Base-by-base conservation (phyloP, 2,329 filamentous ascomycete genomes). In the Apiospora arundinis region DNA sequence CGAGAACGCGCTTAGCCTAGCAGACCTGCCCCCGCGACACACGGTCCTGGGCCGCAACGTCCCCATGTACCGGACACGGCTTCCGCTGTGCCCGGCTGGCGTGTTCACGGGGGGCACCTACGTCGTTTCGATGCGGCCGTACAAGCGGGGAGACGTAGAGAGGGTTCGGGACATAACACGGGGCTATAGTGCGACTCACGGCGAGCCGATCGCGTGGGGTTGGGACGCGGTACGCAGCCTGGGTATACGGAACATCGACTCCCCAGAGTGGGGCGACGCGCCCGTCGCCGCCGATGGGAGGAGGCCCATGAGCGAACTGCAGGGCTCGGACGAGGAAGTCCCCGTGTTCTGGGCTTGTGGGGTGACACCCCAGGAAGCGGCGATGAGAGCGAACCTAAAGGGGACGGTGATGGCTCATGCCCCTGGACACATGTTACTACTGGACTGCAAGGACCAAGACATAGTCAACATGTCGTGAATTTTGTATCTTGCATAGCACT, bases 301-400 rank as follows among this genome's bases (percentile, higher is more conserved):
- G 69, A 76, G 79, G 69, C 79, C 78, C 32, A 73, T 82, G 37
- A 73, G 79, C 16, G 77, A 80, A 37, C 70, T 78, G 1, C 74
- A 77, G 21, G 79, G 78, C 18, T 79, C 80, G 25, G 80, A 83
- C 18, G 82, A 85, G 2, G 81, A 85, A 37, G 82, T 90, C 42
- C 88, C 88, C 0, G 85, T 90, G 4, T 90, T 90, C 74, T 89
- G 90, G 89, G 90, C 88, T 0, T 92, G 90, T 76, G 90, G 90
- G 45, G 90, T 92, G 14, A 92, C 90, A 48, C 90, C 91, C 1
- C 90, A 92, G 76, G 87, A 91, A 76, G 90, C 89, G 18, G 88
- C 92, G 1, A 86, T 90, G 84, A 83, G 82, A 71, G 88, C 89
- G 6, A 80, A 78, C 9, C 75, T 91, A 65, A 76, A 87, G 66